These are phyloP conservation scores for Candida glucosophila DNA, from an alignment of 1,139 yeast genomes.

Conservation along the genomic window DNA sequence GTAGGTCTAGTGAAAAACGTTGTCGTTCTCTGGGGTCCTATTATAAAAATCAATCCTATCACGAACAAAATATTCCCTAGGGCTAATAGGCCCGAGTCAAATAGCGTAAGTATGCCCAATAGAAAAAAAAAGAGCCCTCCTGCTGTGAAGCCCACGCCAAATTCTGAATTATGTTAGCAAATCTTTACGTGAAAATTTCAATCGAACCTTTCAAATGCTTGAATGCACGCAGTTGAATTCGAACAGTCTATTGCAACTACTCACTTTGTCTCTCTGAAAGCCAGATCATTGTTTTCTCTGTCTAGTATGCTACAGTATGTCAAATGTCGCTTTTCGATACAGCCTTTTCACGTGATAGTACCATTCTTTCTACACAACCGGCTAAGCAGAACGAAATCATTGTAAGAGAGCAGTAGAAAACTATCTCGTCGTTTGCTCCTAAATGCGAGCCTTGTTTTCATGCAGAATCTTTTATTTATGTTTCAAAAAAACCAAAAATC, in stretches of 20 bases:
- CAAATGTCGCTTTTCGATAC: background rate
- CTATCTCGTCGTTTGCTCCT: no score
- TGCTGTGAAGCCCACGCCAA: constrained; percentile 91
- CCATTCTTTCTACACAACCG: no score
- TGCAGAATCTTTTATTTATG: no score
- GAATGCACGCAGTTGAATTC: background rate
- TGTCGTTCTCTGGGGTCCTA: constrained; percentile 80
- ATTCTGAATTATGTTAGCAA: constrained; percentile 41
- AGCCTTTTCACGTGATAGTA: background rate
- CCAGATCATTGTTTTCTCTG: constrained; percentile 48
- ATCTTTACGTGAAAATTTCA: constrained; percentile 1
- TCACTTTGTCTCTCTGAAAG: constrained; percentile 70
- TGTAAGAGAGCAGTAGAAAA: no score
- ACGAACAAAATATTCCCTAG: constrained; percentile 80
- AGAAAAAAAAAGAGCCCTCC: constrained; percentile 74
- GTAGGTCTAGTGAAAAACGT: constrained; percentile 81
- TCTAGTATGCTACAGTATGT: background rate
- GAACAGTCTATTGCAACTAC: constrained; percentile 15
- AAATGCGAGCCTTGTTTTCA: no score
- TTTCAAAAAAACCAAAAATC: no score
- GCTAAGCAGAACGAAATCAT: no score
- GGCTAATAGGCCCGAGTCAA: constrained; percentile 84
- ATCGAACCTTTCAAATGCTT: background rate
- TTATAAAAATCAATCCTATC: constrained; percentile 73
- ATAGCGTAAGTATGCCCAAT: constrained; percentile 76